Base-by-base conservation (phyloP, 768 basidiomycete genomes). In the Russula sp. region DNA sequence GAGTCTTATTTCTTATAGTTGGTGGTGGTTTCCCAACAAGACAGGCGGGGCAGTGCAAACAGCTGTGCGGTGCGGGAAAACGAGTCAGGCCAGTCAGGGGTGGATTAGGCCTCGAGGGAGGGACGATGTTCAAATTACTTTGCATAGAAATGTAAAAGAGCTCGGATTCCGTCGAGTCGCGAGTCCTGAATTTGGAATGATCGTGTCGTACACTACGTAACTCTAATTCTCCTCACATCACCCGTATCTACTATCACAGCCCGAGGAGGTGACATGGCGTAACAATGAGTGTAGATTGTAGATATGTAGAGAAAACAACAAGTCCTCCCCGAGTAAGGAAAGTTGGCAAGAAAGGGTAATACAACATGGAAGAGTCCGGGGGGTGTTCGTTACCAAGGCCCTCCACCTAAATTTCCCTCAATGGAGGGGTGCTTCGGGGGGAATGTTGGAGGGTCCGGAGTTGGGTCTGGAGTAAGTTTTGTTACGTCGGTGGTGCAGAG, bases 161-260 rank as follows among this genome's bases (percentile, higher is more conserved):
- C 28, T 53, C 61, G 61, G 61, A 38, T 28, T 48, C 36, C 22
- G 52, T 34, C 22, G 16, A 55, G 53, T 55, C 42, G 53, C 61
- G 61, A 62, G 52, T 62, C 32, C 53, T 11, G 2, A 38, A 34
- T 13, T 46, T 24, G 53, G 11, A 6, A 28, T 14, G 38, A 11
- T 32, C 22, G 50, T 34, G 51, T 40, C 38, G 38, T 46, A n/a
- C n/a, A 22, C 11, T 61, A 61, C 42, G 52, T 61, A 60, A 60
- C 49, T 30, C 10, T 7, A 26, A 34, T 8, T 11, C 8, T 9
- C 1, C n/a, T 16, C 36, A 20, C 49, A 28, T 51, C 49, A 28
- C 42, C n/a, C 48, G 61, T 62, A 62, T 55, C 61, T 54, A 61
- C 49, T 36, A 36, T 53, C 60, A 61, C 60, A 53, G 60, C 60